These are phyloP conservation scores for Penicillium aurantiogriseum DNA, from an alignment of 2,329 filamentous ascomycete species.

Conservation along the genomic window DNA sequence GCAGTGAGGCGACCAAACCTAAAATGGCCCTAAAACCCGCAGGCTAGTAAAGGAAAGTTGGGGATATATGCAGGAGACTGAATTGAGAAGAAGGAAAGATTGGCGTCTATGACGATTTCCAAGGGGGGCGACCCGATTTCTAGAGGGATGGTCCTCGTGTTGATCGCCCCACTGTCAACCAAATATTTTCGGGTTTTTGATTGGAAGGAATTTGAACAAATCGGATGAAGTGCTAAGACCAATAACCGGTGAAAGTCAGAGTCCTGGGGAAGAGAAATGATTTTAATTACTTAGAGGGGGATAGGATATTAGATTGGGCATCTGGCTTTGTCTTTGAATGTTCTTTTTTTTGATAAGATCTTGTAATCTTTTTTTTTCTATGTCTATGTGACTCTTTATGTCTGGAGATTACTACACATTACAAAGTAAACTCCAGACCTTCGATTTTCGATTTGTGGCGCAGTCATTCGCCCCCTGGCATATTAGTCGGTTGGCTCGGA, in stretches of 20 bases:
- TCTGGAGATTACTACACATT: background rate
- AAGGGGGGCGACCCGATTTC: background rate
- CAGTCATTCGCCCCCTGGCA: constrained; percentile 9
- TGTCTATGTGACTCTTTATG: background rate
- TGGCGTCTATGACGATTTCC: background rate
- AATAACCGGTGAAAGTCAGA: constrained; percentile 3
- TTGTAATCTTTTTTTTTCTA: background rate
- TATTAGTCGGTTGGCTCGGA: constrained; percentile 5
- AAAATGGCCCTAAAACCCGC: background rate
- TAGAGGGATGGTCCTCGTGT: constrained; percentile 6
- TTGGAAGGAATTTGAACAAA: constrained; percentile 12
- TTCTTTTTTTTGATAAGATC: background rate
- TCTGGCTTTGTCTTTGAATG: background rate
- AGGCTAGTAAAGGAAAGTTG: background rate
- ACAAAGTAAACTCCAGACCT: background rate
- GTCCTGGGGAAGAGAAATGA: background rate
- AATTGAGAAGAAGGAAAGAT: constrained; percentile 7
- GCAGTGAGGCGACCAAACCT: constrained; percentile 3
- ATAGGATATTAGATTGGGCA: background rate
- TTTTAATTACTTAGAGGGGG: background rate
- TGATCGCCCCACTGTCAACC: constrained; percentile 1
- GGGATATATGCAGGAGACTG: constrained; percentile 3
- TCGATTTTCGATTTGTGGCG: constrained; percentile 1
- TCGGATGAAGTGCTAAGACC: constrained; percentile 8
- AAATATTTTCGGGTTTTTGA: background rate